These are phyloP conservation scores for Coniochaeta sp. DNA, from an alignment of 2,329 filamentous ascomycete genomes.

Conservation along the genomic window DNA sequence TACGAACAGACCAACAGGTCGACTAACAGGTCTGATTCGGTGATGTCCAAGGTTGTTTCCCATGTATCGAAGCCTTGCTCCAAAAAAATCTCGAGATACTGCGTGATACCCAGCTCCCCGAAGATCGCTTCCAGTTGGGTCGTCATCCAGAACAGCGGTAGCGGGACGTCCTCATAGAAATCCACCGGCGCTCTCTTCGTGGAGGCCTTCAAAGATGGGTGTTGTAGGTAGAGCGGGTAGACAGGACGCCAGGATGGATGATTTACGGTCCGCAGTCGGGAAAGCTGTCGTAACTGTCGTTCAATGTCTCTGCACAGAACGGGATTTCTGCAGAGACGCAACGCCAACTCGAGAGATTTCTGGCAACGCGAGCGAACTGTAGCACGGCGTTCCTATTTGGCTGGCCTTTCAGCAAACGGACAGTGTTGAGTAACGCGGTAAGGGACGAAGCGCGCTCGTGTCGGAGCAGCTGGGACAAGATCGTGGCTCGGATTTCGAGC, in stretches of 20 bases:
- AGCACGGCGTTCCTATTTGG: too few relatives aligned
- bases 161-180: background rate
- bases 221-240: background rate
- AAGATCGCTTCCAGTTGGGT: conserved; percentile 58
- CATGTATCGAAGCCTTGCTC: conserved; percentile 80
- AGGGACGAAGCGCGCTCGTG: too few relatives aligned
- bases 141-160: conserved; percentile 40
- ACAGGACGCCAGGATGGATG: background rate
- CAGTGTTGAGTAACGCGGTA: too few relatives aligned
- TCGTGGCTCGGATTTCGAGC: too few relatives aligned
- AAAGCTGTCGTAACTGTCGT: too few relatives aligned
- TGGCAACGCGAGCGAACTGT: too few relatives aligned
- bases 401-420: too few relatives aligned
- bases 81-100: conserved; percentile 67
- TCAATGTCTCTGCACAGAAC: too few relatives aligned
- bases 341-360: too few relatives aligned
- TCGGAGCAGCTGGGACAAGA: too few relatives aligned
- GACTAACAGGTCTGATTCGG: too few relatives aligned
- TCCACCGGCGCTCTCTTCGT: background rate
- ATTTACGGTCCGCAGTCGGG: background rate
- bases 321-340: too few relatives aligned
- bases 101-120: conserved; percentile 68
- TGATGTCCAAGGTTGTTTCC: conserved; percentile 78
- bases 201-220: background rate
- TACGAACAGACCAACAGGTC: conserved; percentile 51